Evolutionary conservation across 306 rosid species (phyloP).

Genomic region (Potentilla sterilis): DNA sequence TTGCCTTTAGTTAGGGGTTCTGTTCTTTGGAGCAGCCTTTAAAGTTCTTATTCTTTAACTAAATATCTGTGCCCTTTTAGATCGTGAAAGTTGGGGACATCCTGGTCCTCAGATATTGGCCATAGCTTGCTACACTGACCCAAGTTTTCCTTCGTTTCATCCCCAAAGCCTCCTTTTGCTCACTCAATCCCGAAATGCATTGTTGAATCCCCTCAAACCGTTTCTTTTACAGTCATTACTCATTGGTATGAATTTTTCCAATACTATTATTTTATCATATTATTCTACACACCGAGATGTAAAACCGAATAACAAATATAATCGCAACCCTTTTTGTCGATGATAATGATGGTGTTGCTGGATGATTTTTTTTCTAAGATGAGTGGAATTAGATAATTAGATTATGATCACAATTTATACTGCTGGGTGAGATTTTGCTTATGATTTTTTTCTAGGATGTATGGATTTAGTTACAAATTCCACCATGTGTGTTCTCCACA

Average conservation of each 20-base stretch:
- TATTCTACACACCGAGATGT: no score
- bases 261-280: no score
- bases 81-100: background rate
- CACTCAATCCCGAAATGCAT: background rate
- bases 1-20: background rate
- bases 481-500: no score
- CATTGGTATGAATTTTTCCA: background rate
- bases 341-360: no score
- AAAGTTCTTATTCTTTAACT: background rate
- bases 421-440: no score
- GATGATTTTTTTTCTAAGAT: no score
- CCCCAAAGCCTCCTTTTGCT: background rate
- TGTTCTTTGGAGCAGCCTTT: background rate
- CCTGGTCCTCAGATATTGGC: background rate
- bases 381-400: no score
- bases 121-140: background rate
- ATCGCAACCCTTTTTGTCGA: no score
- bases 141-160: background rate
- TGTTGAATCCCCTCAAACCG: background rate
- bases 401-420: no score
- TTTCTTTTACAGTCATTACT: background rate
- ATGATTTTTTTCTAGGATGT: no score
- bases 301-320: no score
- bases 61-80: background rate
- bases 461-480: no score